Base-by-base conservation (phyloP, 2,329 filamentous ascomycete species). In the Lizonia empirigonia region DNA sequence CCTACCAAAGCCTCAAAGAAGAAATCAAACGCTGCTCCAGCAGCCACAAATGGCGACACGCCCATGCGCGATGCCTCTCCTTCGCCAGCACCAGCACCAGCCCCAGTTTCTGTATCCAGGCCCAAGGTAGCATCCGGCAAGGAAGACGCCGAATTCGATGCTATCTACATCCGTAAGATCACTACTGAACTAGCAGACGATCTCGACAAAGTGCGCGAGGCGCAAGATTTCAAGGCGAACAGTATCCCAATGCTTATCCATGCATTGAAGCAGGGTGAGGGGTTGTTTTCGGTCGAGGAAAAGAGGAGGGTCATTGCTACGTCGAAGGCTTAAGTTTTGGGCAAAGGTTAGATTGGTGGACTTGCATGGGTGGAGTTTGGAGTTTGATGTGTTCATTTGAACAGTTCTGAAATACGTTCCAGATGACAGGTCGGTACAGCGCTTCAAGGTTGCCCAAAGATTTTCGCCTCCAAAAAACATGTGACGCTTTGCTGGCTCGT, bases 161-260 rank as follows among this genome's bases (percentile, higher is more conserved):
- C 84, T 8, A 87, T 84, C 69, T 91, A 91, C 70, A 81, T 91
- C 37, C 84, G 87, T 62, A 84, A 83, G 52, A 77, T 85, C 5
- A 89, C 88, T 0, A 77, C 79, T 41, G 88, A 91, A 68, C 85
- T 92, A 48, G 84, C 85, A 10, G 86, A 90, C 59, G 89, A 91
- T 68, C 79, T 92, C 29, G 85, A 90, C 74, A 84, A 85, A 70
- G 78, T 91, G 55, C 83, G 88, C 58, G 69, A 70, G 30, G 86
- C 88, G 8, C 82, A 85, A 61, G 89, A 91, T 72, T 92, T 91
- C 74, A 85, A 84, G 66, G 77, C 77, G 51, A 84, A 85, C 42
- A 79, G 75, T 56, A 58, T 90, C 23, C 78, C 80, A 5, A 80
- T 90, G 65, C 79, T 91, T 33, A 80, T 91, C 26, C 78, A 82